These are phyloP conservation scores for Aspergillus ustus DNA, from an alignment of 2,329 filamentous ascomycete species.

Conservation along the genomic window DNA sequence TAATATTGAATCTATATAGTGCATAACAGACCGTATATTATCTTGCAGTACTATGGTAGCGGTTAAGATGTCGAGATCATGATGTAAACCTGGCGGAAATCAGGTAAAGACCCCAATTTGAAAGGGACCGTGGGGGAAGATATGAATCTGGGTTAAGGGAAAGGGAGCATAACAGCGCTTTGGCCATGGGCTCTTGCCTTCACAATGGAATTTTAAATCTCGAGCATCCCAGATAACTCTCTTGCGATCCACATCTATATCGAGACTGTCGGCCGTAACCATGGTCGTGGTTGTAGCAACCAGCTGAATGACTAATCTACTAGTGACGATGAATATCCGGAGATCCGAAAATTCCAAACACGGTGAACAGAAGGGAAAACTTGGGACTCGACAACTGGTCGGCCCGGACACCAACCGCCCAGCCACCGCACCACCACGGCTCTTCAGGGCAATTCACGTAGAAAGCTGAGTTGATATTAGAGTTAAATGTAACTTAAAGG, in stretches of 20 bases:
- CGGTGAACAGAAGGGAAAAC: slow-evolving; percentile 25
- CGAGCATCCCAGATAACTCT: too few species aligned
- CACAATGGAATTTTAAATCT: too few species aligned
- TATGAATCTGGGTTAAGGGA: too few species aligned
- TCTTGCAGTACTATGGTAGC: not conserved
- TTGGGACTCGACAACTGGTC: slow-evolving; percentile 33
- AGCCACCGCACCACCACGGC: slow-evolving; percentile 7
- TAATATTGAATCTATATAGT: not conserved
- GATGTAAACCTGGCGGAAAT: not conserved
- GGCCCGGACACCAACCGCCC: slow-evolving; percentile 19
- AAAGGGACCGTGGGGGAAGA: not conserved
- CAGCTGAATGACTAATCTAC: slow-evolving; percentile 40
- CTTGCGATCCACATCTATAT: too few species aligned
- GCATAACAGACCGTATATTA: not conserved
- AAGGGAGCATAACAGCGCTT: too few species aligned
- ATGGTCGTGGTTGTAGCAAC: slow-evolving; percentile 33
- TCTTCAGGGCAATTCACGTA: not conserved
- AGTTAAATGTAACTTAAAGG: slow-evolving; percentile 8
- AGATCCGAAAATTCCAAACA: slow-evolving; percentile 39
- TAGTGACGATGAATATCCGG: slow-evolving; percentile 37
- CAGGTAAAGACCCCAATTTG: too few species aligned
- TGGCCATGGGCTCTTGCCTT: too few species aligned
- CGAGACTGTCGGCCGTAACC: not conserved
- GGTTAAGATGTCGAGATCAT: not conserved
- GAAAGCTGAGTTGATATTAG: not conserved